Evolutionary conservation across 2,329 filamentous ascomycete species (phyloP), one percentile per base, ranked within the genome.

Genomic region (Boeremia lycopersici): DNA sequence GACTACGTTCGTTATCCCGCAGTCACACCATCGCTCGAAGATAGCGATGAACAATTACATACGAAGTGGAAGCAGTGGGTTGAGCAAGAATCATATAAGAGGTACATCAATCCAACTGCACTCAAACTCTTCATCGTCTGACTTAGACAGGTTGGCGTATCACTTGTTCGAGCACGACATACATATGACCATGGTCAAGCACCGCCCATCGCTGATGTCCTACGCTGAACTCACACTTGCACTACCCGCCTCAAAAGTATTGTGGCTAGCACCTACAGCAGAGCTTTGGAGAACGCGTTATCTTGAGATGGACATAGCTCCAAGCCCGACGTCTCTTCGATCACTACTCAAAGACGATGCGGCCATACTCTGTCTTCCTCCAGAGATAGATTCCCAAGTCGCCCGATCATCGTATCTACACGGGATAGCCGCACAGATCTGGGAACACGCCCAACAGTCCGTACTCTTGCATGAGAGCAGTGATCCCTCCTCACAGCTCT

Each of bases 161-260:
- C 64, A 67, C 15, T 53, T 65, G 23, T 62, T 58, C 31, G 64
- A 63, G 44, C 64, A 65, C 38, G 64, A 67, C 19, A 63, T 67
- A 1, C 25, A 64, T 19, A 63, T 67, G 59, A 55, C 62, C 1
- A 53, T 64, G 54, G 46, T 63, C 13, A 65, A 64, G 10, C 53
- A 65, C 19, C 53, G 61, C 2, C 54, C 82, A 56, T 84, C 86
- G 0, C 76, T 84, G 12, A 83, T 89, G 57, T 88, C 86, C 0
- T 90, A 89, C 64, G 81, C 86, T 1, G 88, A 90, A 64, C 71
- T 90, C 15, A 84, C 83, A 2, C 74, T 89, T 1, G 85, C 86
- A 1, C 72, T 91, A 0, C 88, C 89, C 0, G 83, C 83, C 45
- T 78, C 83, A 1, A 78, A 81, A 49, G 78, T 83, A 6, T 69